phyloP scores from a whole-genome alignment of 805 yeast species.

The Torulaspora indica region DNA sequence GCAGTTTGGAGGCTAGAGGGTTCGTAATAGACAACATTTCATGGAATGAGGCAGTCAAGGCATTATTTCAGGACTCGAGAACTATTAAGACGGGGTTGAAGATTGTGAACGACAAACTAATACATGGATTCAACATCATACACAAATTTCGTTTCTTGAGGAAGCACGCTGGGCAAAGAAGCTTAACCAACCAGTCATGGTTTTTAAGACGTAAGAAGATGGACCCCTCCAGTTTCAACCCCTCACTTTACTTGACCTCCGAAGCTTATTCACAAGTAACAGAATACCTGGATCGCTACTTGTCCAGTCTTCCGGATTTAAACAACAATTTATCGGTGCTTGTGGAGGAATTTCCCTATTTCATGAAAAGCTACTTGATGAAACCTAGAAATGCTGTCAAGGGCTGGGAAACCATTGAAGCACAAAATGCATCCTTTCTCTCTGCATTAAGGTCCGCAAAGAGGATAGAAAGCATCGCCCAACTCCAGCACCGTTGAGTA shows the following conservation, averaged over 20 bases:
- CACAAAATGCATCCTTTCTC: constrained; percentile 16
- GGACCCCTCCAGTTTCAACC: constrained; percentile 22
- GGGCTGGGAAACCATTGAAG: constrained; percentile 26
- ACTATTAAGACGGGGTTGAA: constrained; percentile 34
- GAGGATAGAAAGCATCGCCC: constrained; percentile 6
- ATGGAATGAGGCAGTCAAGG: constrained; percentile 33
- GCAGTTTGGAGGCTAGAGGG: constrained; percentile 22
- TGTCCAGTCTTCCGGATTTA: constrained; percentile 17
- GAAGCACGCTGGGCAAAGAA: constrained; percentile 14
- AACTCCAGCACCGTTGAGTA: background rate
- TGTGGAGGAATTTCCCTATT: constrained; percentile 29
- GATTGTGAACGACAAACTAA: constrained; percentile 33
- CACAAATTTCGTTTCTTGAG: constrained; percentile 27
- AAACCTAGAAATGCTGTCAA: constrained; percentile 20
- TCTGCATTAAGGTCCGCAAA: constrained; percentile 18
- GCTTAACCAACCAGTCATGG: constrained; percentile 20
- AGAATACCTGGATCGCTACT: constrained; percentile 27
- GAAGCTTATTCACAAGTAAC: constrained; percentile 14
- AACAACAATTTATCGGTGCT: constrained; percentile 20
- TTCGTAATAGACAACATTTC: constrained; percentile 33
- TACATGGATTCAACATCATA: constrained; percentile 37
- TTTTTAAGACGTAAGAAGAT: constrained; percentile 21
- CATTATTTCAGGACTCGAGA: constrained; percentile 24
- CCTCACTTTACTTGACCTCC: constrained; percentile 30
- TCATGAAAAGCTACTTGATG: constrained; percentile 34